Evolutionary conservation across 768 basidiomycete genomes (phyloP), one percentile per base, ranked within the genome.

Genomic region (Sutorius australiensis): DNA sequence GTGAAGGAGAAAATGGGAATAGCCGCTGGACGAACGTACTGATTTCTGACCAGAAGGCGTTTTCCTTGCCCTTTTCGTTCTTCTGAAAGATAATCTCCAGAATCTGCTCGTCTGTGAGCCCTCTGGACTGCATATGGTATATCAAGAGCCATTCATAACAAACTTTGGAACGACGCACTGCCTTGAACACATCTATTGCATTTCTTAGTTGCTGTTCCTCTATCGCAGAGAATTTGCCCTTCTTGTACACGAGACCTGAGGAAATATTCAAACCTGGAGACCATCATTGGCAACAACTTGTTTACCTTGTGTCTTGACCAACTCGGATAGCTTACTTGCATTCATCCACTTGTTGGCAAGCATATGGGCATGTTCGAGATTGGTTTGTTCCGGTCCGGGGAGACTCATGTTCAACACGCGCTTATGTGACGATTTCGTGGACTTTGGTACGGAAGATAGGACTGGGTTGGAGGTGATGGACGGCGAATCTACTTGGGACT

Each of bases 301-400:
- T 60, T 40, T 45, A 87, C 90, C 89, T 74, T 89, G 78, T 24
- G 76, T 80, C 65, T 76, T 77, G 13, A 83, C 87, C 59, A 91
- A 72, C 57, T 88, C 83, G 5, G 81, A 76, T 21, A 92, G 70
- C 67, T 89, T 87, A 11, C 70, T 72, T 6, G 87, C 76, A 52
- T 78, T 83, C 70, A 91, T 73, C 90, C 90, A 92, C 64, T 86
- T 91, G 44, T 80, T 90, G 1, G 88, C 82, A 28, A 92, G 78
- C 57, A 89, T 65, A 51, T 83, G 72, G 0, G 86, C 83, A 63
- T 89, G 88, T 36, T 80, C 80, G 11, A 77, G 66, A 57, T 76
- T 79, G 6, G 64, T 69, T 33, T 75, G 73, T 32, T 75, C 76
- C 50, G 65, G 66, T 5, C 70, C 74, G 33, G 72, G 69, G 30